Evolutionary conservation across 306 rosid genomes (phyloP), one percentile per base, ranked within the genome.

Genomic region (Albizia julibrissin): DNA sequence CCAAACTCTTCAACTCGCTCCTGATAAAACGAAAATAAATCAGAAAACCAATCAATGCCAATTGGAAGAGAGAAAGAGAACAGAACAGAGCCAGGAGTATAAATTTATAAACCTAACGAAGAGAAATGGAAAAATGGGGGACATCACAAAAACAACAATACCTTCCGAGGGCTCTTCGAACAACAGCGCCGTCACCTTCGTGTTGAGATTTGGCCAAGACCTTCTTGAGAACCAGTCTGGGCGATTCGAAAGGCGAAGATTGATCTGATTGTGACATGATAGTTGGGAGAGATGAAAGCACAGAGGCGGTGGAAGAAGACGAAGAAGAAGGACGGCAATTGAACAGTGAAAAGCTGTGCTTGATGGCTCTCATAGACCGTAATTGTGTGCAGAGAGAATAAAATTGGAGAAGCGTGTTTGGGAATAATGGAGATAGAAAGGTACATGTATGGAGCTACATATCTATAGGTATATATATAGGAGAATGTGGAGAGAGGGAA

Each of bases 91-190:
- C 12, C 26, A 54, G 22, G 62, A 54, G 59, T 21, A 11, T 1
- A 43, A 43, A 9, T 10, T 9, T 43, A 14, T 0, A 9, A 11
- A 10, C 2, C 46, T 43, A 1, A 49, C 16, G 16, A 59, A 59
- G 33, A 31, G 34, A 59, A 26, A 26, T 61, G 68, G 68, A 13
- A 22, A 61, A 26, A 61, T 61, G 68, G 37, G 68, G 68, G 34
- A 61, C 62, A 21, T 43, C 46, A 43, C 26, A 14, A 13, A 27
- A 12, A 62, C 69, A 62, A 2, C 1, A 61, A 27, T 59, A 86
- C 90, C 84, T 87, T 82, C 90, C 90, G 72, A 87, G 82, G 88
- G 82, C 88, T 79, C 88, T 84, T 76, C 88, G 79, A 24, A 87
- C 88, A n/a, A 87, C 80, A 15, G 88, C 88, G 2, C 90, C 90